Percentiles rank a stretch among this genome's conserved stretches.
Evolutionary conservation across 352 stramenopile species (phyloP).

Genomic region (Phytopythium ostracodes): DNA sequence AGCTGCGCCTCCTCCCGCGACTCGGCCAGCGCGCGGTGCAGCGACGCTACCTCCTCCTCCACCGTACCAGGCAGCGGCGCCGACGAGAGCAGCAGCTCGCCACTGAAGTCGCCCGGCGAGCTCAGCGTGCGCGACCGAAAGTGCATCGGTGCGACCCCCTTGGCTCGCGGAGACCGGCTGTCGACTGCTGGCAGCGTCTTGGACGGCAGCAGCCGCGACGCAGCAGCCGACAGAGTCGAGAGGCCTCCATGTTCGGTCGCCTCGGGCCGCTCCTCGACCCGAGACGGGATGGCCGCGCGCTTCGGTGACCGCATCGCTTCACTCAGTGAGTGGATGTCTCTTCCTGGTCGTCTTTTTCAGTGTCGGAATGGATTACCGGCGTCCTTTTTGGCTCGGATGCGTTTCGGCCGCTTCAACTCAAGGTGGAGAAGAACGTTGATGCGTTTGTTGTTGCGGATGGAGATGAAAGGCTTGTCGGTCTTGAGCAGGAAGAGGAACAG

Average conservation of each 20-base stretch:
- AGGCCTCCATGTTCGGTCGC: background rate
- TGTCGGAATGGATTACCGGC: too few relatives aligned
- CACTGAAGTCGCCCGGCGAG: background rate
- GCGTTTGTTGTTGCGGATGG: too few relatives aligned
- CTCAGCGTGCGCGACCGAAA: conserved; percentile 3
- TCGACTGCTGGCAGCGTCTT: background rate
- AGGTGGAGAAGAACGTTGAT: too few relatives aligned
- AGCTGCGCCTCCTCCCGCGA: conserved; percentile 21
- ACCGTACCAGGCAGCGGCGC: background rate
- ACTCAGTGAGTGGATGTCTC: background rate
- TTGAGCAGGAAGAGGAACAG: background rate
- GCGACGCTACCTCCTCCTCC: conserved; percentile 4
- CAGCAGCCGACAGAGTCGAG: too few relatives aligned
- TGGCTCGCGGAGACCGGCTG: conserved; percentile 1
- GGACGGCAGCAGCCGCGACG: background rate
- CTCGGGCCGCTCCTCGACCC: conserved; percentile 3
- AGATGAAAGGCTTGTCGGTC: too few relatives aligned
- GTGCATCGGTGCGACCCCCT: background rate
- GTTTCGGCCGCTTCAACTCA: too few relatives aligned
- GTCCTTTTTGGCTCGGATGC: too few relatives aligned
- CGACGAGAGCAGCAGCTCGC: background rate
- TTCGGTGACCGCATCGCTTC: background rate
- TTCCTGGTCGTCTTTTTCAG: background rate
- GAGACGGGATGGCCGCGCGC: background rate
- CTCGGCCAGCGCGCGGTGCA: conserved; percentile 15